These are phyloP conservation scores for Amylocarpus encephaloides DNA, from an alignment of 2,329 filamentous ascomycete species.

Conservation along the genomic window DNA sequence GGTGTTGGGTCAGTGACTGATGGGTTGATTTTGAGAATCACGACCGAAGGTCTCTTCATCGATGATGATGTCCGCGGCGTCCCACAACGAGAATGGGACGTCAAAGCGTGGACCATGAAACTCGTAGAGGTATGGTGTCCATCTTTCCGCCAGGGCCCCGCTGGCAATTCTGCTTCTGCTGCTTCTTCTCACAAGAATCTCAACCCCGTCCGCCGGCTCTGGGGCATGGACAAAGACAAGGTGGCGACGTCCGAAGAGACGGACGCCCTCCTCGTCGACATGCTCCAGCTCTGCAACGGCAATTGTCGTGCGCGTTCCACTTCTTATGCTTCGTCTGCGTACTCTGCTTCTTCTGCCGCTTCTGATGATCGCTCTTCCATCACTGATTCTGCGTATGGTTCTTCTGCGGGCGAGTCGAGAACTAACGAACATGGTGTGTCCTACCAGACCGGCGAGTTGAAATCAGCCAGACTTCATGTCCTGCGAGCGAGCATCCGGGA, in stretches of 20 bases:
- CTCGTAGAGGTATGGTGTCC: slow-evolving; percentile 82
- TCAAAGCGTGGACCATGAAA: slow-evolving; percentile 97
- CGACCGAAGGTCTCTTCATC: slow-evolving; percentile 91
- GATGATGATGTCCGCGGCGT: slow-evolving; percentile 90
- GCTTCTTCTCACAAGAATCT: slow-evolving; percentile 16
- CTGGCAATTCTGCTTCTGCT: slow-evolving; percentile 35
- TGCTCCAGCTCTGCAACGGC: slow-evolving; percentile 59
- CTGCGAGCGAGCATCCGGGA: slow-evolving; percentile 59
- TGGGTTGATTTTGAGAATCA: slow-evolving; percentile 84
- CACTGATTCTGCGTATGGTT: slow-evolving; percentile 29
- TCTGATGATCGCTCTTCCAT: slow-evolving; percentile 23
- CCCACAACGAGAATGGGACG: slow-evolving; percentile 95
- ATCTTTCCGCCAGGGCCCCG: slow-evolving; percentile 43
- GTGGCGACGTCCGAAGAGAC: slow-evolving; percentile 53
- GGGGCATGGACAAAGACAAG: slow-evolving; percentile 36
- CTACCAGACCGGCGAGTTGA: slow-evolving; percentile 48
- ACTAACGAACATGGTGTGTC: slow-evolving; percentile 23
- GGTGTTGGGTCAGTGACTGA: slow-evolving; percentile 83
- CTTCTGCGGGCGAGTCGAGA: slow-evolving; percentile 25
- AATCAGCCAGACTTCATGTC: slow-evolving; percentile 51
- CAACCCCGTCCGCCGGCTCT: slow-evolving; percentile 29
- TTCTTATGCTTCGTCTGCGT: slow-evolving; percentile 38
- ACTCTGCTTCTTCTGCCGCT: slow-evolving; percentile 32
- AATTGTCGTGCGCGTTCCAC: slow-evolving; percentile 49
- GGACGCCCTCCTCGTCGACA: slow-evolving; percentile 55